Evolutionary conservation across 2,329 filamentous ascomycete species (phyloP).

Genomic region (Stenocarpella maydis): DNA sequence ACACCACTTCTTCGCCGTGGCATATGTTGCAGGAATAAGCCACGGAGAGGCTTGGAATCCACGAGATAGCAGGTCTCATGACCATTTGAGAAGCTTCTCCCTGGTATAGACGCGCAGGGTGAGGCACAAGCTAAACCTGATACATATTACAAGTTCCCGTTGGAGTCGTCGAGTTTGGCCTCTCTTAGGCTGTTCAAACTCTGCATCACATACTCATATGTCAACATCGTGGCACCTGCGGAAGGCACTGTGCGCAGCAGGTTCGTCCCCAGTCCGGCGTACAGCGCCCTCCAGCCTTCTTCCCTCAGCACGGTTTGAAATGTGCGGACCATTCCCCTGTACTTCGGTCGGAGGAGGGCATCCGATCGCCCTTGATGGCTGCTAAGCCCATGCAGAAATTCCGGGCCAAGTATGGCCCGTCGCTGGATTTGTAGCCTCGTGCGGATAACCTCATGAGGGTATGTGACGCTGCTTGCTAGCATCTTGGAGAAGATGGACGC

Average conservation of each 20-base stretch:
- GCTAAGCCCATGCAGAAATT: slow-evolving; percentile 57
- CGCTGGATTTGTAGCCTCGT: slow-evolving; percentile 95
- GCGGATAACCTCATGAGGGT: slow-evolving; percentile 96
- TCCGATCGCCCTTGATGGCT: slow-evolving; percentile 40
- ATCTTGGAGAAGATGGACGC: slow-evolving; percentile 95
- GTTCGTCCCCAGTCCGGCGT: neutral
- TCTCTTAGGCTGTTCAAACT: neutral
- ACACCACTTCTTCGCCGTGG: slow-evolving; percentile 1
- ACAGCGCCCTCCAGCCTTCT: slow-evolving; percentile 3
- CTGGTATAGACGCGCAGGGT: neutral
- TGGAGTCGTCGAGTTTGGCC: neutral
- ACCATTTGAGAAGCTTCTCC: neutral
- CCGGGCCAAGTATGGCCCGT: slow-evolving; percentile 67
- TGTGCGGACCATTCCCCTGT: neutral
- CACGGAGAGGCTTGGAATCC: slow-evolving; percentile 10
- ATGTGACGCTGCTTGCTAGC: slow-evolving; percentile 94
- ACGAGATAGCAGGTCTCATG: slow-evolving; percentile 2
- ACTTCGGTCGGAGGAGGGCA: neutral
- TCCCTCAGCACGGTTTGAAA: neutral
- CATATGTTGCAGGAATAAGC: slow-evolving; percentile 4
- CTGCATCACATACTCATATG: slow-evolving; percentile 17
- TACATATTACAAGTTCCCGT: neutral
- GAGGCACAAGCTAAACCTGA: neutral
- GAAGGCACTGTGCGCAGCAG: slow-evolving; percentile 7
- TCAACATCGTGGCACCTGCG: slow-evolving; percentile 4